Evolutionary conservation across 2,329 filamentous ascomycete genomes (phyloP).

Genomic region (Aspergillus fischeri): DNA sequence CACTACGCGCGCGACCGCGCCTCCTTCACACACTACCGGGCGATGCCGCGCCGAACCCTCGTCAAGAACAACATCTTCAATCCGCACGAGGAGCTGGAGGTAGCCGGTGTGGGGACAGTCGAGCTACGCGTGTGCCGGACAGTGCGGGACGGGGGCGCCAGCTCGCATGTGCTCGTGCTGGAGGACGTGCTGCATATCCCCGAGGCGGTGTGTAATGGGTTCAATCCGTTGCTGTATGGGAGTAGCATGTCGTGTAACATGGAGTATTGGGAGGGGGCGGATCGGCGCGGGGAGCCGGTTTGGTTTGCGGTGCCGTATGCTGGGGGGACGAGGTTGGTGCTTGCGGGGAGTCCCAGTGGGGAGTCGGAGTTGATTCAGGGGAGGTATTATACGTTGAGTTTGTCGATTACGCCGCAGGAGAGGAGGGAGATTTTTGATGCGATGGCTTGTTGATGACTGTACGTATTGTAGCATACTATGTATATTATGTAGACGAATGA

Average conservation of each 20-base stretch:
- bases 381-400: constrained; percentile 19
- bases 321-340: constrained; percentile 15
- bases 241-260: constrained; percentile 20
- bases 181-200: constrained; percentile 35
- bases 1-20: constrained; percentile 32
- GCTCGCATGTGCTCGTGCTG: constrained; percentile 22
- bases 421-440: constrained; percentile 3
- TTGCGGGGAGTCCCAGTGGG: constrained; percentile 9
- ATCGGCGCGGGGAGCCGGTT: constrained; percentile 10
- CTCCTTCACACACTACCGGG: constrained; percentile 28
- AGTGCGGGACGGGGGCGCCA: constrained; percentile 14
- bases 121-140: constrained; percentile 24
- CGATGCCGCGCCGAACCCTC: constrained; percentile 10
- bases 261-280: constrained; percentile 19
- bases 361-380: constrained; percentile 21
- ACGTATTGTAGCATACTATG: background rate
- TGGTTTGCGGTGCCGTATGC: constrained; percentile 19
- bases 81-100: constrained; percentile 20
- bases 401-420: constrained; percentile 21
- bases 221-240: constrained; percentile 21
- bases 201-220: constrained; percentile 31
- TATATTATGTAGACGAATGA: background rate
- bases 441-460: background rate
- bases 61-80: constrained; percentile 21
- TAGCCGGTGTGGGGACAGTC: constrained; percentile 31